Evolutionary conservation across 495 filamentous ascomycete genomes (phyloP).

Genomic region (Usnea hakonensis): DNA sequence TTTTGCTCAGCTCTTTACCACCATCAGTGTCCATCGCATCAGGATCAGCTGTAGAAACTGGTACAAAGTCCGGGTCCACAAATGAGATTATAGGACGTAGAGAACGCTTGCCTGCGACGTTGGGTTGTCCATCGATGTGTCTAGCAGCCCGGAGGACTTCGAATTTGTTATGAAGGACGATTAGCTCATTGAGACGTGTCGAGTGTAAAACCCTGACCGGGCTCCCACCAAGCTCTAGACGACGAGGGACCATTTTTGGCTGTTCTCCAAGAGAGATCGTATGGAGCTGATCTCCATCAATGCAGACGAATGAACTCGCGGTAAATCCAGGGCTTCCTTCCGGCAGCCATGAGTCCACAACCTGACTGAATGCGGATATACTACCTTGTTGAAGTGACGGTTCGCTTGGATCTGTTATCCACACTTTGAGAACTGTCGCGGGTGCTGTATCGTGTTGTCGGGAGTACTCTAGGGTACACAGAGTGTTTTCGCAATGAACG

Average conservation of each 20-base stretch:
- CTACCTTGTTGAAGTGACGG: conserved; percentile 12
- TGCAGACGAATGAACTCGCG: conserved; percentile 35
- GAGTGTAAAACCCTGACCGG: conserved; percentile 40
- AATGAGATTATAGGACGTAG: conserved; percentile 36
- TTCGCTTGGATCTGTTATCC: conserved; percentile 14
- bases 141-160: conserved; percentile 13
- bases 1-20: neutral
- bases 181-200: conserved; percentile 31
- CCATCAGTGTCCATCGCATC: conserved; percentile 1
- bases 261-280: conserved; percentile 33
- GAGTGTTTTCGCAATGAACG: conserved; percentile 12
- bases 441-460: conserved; percentile 13
- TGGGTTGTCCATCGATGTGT: conserved; percentile 10
- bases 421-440: conserved; percentile 11
- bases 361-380: conserved; percentile 16
- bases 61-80: neutral
- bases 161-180: conserved; percentile 35
- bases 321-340: conserved; percentile 1
- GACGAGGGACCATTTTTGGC: conserved; percentile 33
- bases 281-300: conserved; percentile 37
- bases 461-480: conserved; percentile 19
- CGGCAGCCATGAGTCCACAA: conserved; percentile 16
- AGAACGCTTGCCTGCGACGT: conserved; percentile 24
- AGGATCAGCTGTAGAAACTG: neutral
- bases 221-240: conserved; percentile 37